Percentiles rank a stretch among this genome's conserved stretches.
These are phyloP conservation scores for Vachellia pachyceras DNA, from an alignment of 306 rosid species.

Conservation along the genomic window DNA sequence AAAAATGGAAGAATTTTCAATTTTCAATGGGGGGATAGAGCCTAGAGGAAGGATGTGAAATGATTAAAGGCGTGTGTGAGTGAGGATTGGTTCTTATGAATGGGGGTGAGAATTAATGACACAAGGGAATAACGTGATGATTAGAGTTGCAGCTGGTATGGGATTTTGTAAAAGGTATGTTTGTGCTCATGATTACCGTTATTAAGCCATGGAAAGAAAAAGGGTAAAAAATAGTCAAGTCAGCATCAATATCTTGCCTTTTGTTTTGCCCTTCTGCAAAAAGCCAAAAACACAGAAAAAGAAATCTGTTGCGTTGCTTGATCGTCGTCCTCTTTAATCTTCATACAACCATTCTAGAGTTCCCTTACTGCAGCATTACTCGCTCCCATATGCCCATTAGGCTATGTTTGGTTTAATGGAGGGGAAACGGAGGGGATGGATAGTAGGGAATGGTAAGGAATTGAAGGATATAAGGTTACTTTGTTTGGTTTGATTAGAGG, in stretches of 20 bases:
- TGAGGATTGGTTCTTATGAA: slow-evolving; percentile 30
- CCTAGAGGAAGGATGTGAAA: slow-evolving; percentile 25
- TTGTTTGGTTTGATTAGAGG: no score
- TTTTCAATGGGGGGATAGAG: slow-evolving; percentile 8
- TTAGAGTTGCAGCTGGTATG: slow-evolving; percentile 53
- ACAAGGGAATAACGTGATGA: slow-evolving; percentile 46
- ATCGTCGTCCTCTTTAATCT: neutral
- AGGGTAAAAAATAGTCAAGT: slow-evolving; percentile 15
- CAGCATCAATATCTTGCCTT: slow-evolving; percentile 46
- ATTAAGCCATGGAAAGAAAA: slow-evolving; percentile 39
- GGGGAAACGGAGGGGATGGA: no score
- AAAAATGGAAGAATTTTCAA: neutral
- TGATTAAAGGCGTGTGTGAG: slow-evolving; percentile 43
- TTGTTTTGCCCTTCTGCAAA: slow-evolving; percentile 47
- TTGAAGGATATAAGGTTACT: no score
- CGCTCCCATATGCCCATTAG: neutral
- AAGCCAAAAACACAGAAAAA: neutral
- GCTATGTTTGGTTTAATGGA: no score
- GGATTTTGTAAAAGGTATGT: slow-evolving; percentile 39
- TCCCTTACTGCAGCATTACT: neutral
- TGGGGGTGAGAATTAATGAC: slow-evolving; percentile 10
- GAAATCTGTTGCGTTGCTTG: slow-evolving; percentile 11
- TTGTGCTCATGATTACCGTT: slow-evolving; percentile 59
- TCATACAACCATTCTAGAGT: neutral
- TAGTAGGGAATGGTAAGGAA: no score